Base-by-base conservation (phyloP, 345 rosid species). In the Gossypium australe region DNA sequence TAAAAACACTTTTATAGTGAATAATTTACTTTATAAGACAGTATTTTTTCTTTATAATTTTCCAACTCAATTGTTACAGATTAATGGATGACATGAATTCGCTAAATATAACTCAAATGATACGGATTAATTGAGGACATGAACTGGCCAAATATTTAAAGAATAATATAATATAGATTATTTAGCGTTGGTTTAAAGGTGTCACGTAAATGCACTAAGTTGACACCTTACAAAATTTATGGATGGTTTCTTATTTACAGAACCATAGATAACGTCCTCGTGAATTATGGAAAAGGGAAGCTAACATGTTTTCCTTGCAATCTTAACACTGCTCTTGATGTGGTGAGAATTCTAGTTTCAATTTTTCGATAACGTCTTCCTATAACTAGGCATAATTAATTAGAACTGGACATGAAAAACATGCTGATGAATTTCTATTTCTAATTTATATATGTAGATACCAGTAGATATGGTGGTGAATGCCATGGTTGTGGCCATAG, bases 181-280 rank as follows among this genome's bases (percentile, higher is more conserved):
- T 4, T 29, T 29, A 29, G 38, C 38, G 94, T 49, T 92, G 96
- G 96, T 84, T 88, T 55, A 92, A 91, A 86, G 92, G 92, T 7
- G 63, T 89, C 16, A 86, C 91, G 97, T 87, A 76, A 29, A 29
- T 29, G 38, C 38, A 29, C 38, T 4, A 29, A 29, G 7, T 34
- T 0, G 41, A 34, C 41, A 34, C 4, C 24, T 9, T 20, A 10
- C 7, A 14, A 49, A 49, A 3, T 49, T 49, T 49, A 49, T 14
- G 14, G 5, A 51, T 51, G 56, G 17, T 17, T 51, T 51, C n/a
- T 51, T 16, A 27, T 4, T 10, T 47, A 11, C 78, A 93, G 98
- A 84, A 91, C 92, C 60, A 82, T 93, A 58, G 98, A 93, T 75
- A 83, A 86, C 67, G 48, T 76, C 9, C 13, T 79, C 16, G 79